Evolutionary conservation across 2,329 filamentous ascomycete genomes (phyloP), one percentile per base, ranked within the genome.

Genomic region (Alternaria conjuncta): DNA sequence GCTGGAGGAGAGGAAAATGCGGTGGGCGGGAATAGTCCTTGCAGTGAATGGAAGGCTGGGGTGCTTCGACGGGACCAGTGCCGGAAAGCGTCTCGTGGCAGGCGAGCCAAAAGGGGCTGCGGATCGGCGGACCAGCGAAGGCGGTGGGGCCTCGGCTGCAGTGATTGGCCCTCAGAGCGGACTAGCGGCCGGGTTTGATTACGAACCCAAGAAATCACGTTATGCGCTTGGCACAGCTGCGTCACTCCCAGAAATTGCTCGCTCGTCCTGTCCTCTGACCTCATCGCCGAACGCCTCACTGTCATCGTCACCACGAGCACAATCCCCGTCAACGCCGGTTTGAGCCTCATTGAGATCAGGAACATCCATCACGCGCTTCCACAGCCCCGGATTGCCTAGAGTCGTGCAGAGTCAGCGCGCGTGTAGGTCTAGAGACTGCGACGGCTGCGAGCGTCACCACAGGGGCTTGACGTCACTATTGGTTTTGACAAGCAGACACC

Each of bases 271-370:
- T 69, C 74, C 73, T 72, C 74, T 76, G 74, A 77, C 74, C 74
- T 77, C 75, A 77, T 77, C 73, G 71, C 36, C 71, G 67, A 75
- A 74, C 73, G 74, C 74, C 74, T 72, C 71, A 75, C 68, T 69
- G 72, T 76, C 73, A 75, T 75, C 74, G 68, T 70, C 68, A 69
- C 71, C 71, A 66, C 68, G 62, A 73, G 68, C 71, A 72, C 68
- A 65, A 67, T 65, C 71, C 71, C 69, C 72, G 69, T 66, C 67
- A 49, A 58, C 69, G 68, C 65, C 71, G 50, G 65, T 66, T 55
- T 71, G 72, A 74, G 72, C 72, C 72, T 73, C 72, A 72, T 70
- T 63, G 67, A 67, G 60, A 56, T 57, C 69, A 67, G 63, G 58
- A 61, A 59, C 61, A 66, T 20, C 55, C 51, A 50, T 44, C 41